Evolutionary conservation across 1,139 yeast species (phyloP), one percentile per base, ranked within the genome.

Genomic region (Suhomyces atakaporum): DNA sequence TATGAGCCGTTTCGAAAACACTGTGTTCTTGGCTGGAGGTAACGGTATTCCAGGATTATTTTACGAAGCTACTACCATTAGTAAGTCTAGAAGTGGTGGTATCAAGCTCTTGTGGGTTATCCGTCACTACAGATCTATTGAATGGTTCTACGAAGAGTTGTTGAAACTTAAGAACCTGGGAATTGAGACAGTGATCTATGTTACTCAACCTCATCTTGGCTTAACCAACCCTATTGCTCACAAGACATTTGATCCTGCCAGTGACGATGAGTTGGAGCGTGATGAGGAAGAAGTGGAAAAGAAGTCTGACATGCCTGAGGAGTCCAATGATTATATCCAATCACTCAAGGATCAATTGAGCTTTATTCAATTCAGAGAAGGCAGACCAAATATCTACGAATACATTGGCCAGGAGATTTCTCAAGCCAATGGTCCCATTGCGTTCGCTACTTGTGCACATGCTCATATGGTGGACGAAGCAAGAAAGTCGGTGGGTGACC

Each of bases 31-130:
- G 36, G 79, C 71, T 1, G 85, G 89, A 43, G 92, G 92, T 33
- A 81, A 82, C 42, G 95, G 95, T 47, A 71, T 86, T 45, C 84
- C 95, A 2, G 73, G 73, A 16, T 47, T 66, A 33, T 67, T 58
- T 44, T 54, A 60, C 19, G 67, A 66, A 47, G 67, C 66, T 11
- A 45, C 47, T 28, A 51, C 52, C 29, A 46, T 63, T 38, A 59
- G 58, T 39, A 38, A 39, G 25, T 36, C 31, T 23, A 36, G 40
- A 22, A 27, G 40, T 2, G 37, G 54, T 27, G 40, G 43, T 35
- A 53, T 69, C 29, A 69, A 72, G 52, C 53, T 78, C 18, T 63
- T 70, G 51, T 74, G 81, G 79, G 61, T 65, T 15, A 63, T 77
- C 18, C 69, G 77, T 50, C 66, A 73, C 42, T 66, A 67, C 43